A percentile compares a stretch with the other conserved stretches of the same genome.
phyloP scores from a whole-genome alignment of 2,329 filamentous ascomycete genomes.

The Neodidymelliopsis sp. region DNA sequence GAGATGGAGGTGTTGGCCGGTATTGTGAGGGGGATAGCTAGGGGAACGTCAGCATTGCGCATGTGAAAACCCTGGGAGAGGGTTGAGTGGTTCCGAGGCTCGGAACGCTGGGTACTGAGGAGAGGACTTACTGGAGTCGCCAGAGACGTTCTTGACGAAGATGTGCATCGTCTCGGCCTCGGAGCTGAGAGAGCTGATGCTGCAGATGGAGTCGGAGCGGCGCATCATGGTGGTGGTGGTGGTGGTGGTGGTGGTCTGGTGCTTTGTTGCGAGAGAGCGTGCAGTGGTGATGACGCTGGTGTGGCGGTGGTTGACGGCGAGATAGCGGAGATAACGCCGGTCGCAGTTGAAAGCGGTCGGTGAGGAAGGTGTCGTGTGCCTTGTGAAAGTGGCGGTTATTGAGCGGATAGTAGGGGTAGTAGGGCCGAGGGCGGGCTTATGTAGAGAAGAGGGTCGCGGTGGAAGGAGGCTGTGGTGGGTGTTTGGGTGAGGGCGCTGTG shows the following conservation, averaged over 20 bases:
- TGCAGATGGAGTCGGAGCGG: constrained; percentile 51
- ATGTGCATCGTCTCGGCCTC: constrained; percentile 65
- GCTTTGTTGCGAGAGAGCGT: constrained; percentile 16
- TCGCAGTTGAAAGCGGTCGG: constrained; percentile 14
- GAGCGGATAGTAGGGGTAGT: too few relatives aligned
- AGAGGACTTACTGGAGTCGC: constrained; percentile 60
- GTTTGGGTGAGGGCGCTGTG: constrained; percentile 3
- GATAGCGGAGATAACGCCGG: constrained; percentile 27
- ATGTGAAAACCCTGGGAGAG: constrained; percentile 5
- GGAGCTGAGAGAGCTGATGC: constrained; percentile 51
- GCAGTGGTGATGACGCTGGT: constrained; percentile 10
- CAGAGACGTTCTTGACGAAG: constrained; percentile 66
- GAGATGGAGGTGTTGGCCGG: constrained; percentile 62
- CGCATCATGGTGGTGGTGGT: constrained; percentile 44
- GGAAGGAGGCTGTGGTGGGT: constrained; percentile 3
- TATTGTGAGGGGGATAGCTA: constrained; percentile 65
- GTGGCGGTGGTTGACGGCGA: constrained; percentile 5
- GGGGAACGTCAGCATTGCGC: constrained; percentile 29
- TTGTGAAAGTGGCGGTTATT: neutral
- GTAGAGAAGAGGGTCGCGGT: constrained; percentile 1
- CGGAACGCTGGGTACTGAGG: constrained; percentile 22
- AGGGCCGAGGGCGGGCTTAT: constrained; percentile 1
- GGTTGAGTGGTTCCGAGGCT: constrained; percentile 19
- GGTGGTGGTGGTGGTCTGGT: constrained; percentile 10
- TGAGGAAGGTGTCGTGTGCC: constrained; percentile 12